A percentile compares a stretch with the other conserved stretches of the same genome.
Evolutionary conservation across 73 alveolate species (phyloP).

Genomic region (Paramecium bursaria): DNA sequence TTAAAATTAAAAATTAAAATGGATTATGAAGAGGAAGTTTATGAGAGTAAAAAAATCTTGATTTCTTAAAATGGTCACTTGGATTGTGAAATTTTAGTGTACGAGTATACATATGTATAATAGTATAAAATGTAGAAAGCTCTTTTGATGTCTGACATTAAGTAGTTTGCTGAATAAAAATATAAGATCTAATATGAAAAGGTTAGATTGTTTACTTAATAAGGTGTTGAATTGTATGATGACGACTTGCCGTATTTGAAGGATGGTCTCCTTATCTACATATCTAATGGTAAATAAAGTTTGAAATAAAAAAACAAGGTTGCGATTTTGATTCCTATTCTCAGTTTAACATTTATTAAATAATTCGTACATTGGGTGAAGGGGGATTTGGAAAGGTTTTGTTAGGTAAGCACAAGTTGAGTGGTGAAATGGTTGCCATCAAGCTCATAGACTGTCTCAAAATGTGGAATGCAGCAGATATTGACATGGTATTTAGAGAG

Average conservation of each 20-base stretch:
- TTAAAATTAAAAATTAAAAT: no score
- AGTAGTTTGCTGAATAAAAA: conserved; percentile 4
- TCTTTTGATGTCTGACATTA: conserved; percentile 12
- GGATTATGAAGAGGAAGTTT: no score
- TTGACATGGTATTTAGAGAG: conserved; percentile 66
- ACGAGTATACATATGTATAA: background rate
- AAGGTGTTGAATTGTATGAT: conserved; percentile 64
- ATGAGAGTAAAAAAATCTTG: background rate
- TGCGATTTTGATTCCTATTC: conserved; percentile 57
- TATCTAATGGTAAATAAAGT: conserved; percentile 30
- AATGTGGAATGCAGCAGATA: conserved; percentile 80
- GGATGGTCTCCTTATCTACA: conserved; percentile 37
- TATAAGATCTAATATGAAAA: conserved; percentile 15
- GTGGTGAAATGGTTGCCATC: conserved; percentile 95
- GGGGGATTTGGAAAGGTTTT: conserved; percentile 99
- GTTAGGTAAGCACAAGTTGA: conserved; percentile 89
- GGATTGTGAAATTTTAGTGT: conserved; percentile 6
- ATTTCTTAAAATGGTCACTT: conserved; percentile 14
- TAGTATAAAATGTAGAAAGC: background rate
- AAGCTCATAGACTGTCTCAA: conserved; percentile 80
- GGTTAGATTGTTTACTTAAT: conserved; percentile 52
- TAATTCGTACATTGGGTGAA: conserved; percentile 88
- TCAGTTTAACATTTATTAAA: conserved; percentile 68
- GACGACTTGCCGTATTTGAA: conserved; percentile 47
- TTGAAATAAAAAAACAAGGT: background rate